A percentile compares a stretch with the other conserved stretches of the same genome.
Conservation (phyloP, 305 asterid species). For the Solanum chacoense region DNA sequence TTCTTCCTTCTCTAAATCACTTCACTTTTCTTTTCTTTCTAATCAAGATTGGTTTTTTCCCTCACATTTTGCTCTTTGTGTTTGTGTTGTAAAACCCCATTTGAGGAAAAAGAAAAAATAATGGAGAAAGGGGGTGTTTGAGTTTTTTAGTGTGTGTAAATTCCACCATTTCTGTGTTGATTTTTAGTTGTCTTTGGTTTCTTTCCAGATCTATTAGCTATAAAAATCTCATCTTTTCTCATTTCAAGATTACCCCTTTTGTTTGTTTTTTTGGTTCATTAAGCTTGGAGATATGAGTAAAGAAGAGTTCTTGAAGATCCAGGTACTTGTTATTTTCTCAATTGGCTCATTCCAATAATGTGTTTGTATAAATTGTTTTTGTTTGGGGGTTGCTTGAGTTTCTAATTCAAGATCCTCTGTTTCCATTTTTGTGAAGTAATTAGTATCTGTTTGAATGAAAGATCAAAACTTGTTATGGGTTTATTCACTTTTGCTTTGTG, state of each 20-base stretch:
- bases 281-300: conserved; percentile 54
- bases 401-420: background rate
- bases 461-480: background rate
- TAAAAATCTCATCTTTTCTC: conserved; percentile 9
- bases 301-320: conserved; percentile 98
- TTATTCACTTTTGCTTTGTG: background rate
- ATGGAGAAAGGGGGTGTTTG: background rate
- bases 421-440: background rate
- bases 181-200: conserved; percentile 15
- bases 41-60: background rate
- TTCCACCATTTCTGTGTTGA: conserved; percentile 12
- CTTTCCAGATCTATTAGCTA: conserved; percentile 43
- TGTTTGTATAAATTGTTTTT: conserved; percentile 5
- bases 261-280: conserved; percentile 5
- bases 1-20: conserved; percentile 9
- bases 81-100: background rate
- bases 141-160: background rate
- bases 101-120: background rate
- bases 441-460: background rate
- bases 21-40: conserved; percentile 8
- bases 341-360: background rate
- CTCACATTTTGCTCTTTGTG: background rate
- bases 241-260: conserved; percentile 9
- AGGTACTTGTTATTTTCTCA: conserved; percentile 41
- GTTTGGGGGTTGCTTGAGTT: conserved; percentile 10